Percentiles rank a stretch among this genome's conserved stretches.
Conservation (phyloP, 169 alveolate species). For the Plasmodium reichenowi region DNA sequence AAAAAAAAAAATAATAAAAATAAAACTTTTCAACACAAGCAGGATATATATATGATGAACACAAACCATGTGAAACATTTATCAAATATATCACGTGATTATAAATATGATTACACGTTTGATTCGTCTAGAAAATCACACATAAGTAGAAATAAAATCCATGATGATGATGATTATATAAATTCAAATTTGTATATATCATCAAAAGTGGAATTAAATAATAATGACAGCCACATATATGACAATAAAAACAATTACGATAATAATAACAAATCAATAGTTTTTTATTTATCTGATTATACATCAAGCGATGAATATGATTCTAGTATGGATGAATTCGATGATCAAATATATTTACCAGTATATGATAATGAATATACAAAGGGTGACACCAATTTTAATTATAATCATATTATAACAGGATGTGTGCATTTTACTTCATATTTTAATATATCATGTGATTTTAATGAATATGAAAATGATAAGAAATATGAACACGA, state of each 20-base stretch:
- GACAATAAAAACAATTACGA: too few species aligned
- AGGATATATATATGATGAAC: too few species aligned
- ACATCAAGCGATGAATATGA: constrained; percentile 54
- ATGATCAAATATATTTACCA: background rate
- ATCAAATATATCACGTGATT: background rate
- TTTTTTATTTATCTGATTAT: constrained; percentile 57
- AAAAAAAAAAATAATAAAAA: background rate
- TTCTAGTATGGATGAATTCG: constrained; percentile 34
- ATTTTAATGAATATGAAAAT: constrained; percentile 18
- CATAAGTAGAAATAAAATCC: background rate
- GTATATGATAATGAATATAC: background rate
- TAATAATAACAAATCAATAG: background rate
- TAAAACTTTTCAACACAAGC: too few species aligned
- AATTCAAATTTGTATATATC: background rate
- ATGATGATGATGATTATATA: background rate
- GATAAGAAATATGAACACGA: background rate
- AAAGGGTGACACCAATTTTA: background rate
- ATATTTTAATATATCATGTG: constrained; percentile 50
- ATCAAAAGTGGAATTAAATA: background rate
- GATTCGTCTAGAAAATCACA: background rate
- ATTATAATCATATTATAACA: constrained; percentile 43
- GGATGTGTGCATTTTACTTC: constrained; percentile 57
- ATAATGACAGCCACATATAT: too few species aligned
- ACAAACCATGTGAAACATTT: too few species aligned
- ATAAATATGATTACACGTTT: background rate